These are phyloP conservation scores for Diaporthe vexans DNA, from an alignment of 2,329 filamentous ascomycete genomes.

Conservation along the genomic window DNA sequence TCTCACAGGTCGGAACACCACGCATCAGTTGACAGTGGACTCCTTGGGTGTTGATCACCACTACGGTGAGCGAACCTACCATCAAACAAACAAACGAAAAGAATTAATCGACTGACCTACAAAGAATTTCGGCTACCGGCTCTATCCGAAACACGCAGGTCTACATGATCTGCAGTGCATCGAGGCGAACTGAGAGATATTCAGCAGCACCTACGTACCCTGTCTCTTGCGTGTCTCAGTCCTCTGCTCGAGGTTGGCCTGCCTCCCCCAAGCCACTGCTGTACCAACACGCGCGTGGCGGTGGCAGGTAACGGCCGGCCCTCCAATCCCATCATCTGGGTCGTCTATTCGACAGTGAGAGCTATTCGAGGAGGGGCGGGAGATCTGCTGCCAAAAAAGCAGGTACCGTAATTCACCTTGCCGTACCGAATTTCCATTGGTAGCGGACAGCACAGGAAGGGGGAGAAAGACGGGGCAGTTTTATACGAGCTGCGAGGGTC, in stretches of 20 bases:
- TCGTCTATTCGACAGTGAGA: background rate
- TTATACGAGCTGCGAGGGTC: conserved; percentile 13
- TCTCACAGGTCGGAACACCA: background rate
- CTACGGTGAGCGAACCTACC: background rate
- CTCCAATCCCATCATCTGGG: background rate
- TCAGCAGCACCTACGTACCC: background rate
- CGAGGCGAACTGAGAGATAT: background rate
- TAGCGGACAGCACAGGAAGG: background rate
- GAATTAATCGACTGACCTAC: background rate
- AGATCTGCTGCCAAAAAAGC: background rate
- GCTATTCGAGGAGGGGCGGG: background rate
- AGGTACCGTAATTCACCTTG: background rate
- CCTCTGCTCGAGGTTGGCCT: conserved; percentile 21
- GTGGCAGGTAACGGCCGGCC: conserved; percentile 24
- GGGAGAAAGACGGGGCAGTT: background rate
- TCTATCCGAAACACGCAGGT: conserved; percentile 27
- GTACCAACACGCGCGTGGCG: conserved; percentile 31
- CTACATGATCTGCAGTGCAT: conserved; percentile 26
- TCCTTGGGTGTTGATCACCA: background rate
- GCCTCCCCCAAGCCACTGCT: background rate
- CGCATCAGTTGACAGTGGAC: background rate
- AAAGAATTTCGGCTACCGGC: conserved; percentile 14
- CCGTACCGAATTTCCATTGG: background rate
- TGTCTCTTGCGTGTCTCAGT: conserved; percentile 25
- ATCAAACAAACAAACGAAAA: background rate